These are phyloP conservation scores for Arthrinium phaeospermum DNA, from an alignment of 2,329 filamentous ascomycete species.

Conservation along the genomic window DNA sequence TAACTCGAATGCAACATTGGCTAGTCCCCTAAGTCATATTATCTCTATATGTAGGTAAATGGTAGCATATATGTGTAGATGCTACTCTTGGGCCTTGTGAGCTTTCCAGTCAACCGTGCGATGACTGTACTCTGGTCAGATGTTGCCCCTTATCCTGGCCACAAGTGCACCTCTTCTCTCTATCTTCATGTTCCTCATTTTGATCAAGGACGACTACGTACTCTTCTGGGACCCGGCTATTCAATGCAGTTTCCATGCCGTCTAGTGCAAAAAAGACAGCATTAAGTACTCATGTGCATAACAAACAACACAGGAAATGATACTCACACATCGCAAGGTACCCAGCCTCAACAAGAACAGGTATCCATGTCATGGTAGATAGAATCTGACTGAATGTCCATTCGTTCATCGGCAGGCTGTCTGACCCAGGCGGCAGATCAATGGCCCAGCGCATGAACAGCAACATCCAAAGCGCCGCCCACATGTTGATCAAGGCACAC, in stretches of 20 bases:
- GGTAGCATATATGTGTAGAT: too few relatives aligned
- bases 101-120: background rate
- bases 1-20: background rate
- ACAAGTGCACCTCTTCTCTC: background rate
- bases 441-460: background rate
- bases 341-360: background rate
- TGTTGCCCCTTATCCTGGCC: background rate
- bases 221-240: background rate
- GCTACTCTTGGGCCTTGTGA: background rate
- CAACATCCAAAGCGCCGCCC: conserved; percentile 1
- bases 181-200: background rate
- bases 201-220: background rate
- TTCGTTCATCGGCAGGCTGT: background rate
- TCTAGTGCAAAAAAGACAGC: background rate
- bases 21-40: too few relatives aligned
- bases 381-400: conserved; percentile 2
- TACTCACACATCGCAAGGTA: conserved; percentile 1
- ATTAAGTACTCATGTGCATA: background rate
- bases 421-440: background rate
- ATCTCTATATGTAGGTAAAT: too few relatives aligned
- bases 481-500: background rate
- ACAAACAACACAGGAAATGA: background rate
- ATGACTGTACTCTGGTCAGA: background rate
- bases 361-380: background rate
- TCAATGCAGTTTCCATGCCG: background rate